Evolutionary conservation across 306 rosid genomes (phyloP), one percentile per base, ranked within the genome.

Genomic region (Rubus parviflorus): DNA sequence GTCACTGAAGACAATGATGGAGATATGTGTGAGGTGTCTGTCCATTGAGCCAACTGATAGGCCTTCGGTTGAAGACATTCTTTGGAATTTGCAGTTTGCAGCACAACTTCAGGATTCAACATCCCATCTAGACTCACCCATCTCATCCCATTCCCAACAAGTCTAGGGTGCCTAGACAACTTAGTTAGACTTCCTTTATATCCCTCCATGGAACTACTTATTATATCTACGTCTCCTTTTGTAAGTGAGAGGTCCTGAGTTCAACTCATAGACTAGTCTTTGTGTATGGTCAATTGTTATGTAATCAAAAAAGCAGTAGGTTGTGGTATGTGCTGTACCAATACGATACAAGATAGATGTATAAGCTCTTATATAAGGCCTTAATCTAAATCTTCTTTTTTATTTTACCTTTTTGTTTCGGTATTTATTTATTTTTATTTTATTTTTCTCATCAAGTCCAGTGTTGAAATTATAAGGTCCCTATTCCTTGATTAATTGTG

Each of bases 71-170:
- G 99, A 90, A 81, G 99, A 89, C 77, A 82, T 92, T 74, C 92
- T 95, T 37, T 95, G 99, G 99, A 92, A 91, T 83, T 75, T 95
- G 90, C 97, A 92, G 72, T 95, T 89, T 86, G 97, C 97, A 62
- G 92, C 90, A 67, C 99, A 92, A 78, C 90, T 95, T 85, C 99
- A 95, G 85, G 88, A 87, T 75, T 79, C 88, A 48, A 85, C 88
- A 73, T 79, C 46, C 82, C 82, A 70, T 30, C 79, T 79, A 68
- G 89, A 81, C 20, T 85, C 89, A 0, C 85, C 88, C 20, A 42
- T 73, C 20, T 81, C 88, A 51, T 61, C 84, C 68, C 74, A 13
- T 30, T 65, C 83, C 75, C 74, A 16, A 49, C 78, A 81, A 46
- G 74, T 68, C 52, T 68, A 38, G 15, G 12, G 10, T 2, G 5